Base-by-base conservation (phyloP, 83 land plant species). In the Isoetes engelmannii region DNA sequence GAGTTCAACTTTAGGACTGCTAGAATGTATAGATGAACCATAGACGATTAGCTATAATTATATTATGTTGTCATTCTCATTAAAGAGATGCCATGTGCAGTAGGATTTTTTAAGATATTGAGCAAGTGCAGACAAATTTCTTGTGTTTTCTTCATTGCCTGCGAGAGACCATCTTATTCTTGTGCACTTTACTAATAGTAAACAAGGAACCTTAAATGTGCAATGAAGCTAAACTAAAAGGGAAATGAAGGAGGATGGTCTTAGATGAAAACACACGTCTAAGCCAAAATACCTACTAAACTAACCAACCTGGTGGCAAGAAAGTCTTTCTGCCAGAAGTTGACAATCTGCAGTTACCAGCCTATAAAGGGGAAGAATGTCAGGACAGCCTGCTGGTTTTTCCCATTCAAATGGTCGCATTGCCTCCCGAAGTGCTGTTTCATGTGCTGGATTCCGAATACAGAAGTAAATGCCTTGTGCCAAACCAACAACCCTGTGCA, bases 371-470 rank as follows among this genome's bases (percentile, higher is more conserved):
- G 72, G 79, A 41, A 80, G 60, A 17, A 20, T 43, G 10, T 73
- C 48, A 28, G 79, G 79, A 45, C 79, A 75, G 3, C 51, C 74
- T 41, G 37, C 71, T 45, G 79, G 82, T 48, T 76, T 80, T 57
- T 71, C 75, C 79, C 82, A 75, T 20, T 37, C 53, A 63, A 75
- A 80, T 55, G 43, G 4, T 58, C 80, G 81, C 67, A 73, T 79
- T 4, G 78, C 73, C 63, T 61, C 50, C 70, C 72, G 81, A 51
- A 90, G 81, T 20, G 69, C 73, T 57, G 80, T 81, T 6, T 83
- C 78, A 80, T 90, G 96, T 15, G 70, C 79, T 48, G 81, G 82
- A 74, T 94, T 90, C 41, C 99, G 75, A 28, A 94, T 87, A 79
- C 90, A 65, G 64, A 94, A 80, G 75, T 94, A 94, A 67, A 94